Percentiles rank a stretch among this genome's conserved stretches.
These are phyloP conservation scores for Platanthera zijinensis DNA, from an alignment of 106 monocot genomes.

Conservation along the genomic window DNA sequence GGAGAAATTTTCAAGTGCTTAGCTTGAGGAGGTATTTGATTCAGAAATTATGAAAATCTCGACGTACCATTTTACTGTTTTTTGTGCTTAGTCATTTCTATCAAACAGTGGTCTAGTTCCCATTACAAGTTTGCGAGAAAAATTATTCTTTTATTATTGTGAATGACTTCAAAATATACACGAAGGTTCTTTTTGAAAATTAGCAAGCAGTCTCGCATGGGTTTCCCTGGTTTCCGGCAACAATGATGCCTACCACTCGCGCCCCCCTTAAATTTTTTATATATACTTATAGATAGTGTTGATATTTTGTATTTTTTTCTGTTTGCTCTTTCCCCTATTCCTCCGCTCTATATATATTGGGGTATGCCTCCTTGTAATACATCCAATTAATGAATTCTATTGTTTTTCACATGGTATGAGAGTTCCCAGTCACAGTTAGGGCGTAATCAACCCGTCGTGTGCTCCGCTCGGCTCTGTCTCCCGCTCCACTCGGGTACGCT, in stretches of 20 bases:
- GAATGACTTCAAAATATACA: background rate
- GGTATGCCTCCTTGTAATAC: too few relatives aligned
- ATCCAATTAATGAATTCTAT: too few relatives aligned
- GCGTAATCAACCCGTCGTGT: too few relatives aligned
- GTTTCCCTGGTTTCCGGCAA: background rate
- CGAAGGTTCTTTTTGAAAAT: background rate
- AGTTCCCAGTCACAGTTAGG: too few relatives aligned
- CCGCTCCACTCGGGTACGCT: too few relatives aligned
- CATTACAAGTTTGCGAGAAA: background rate
- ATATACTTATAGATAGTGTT: too few relatives aligned
- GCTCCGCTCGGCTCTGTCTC: too few relatives aligned
- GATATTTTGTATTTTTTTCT: too few relatives aligned
- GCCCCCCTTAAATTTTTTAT: background rate
- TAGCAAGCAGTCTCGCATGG: background rate
- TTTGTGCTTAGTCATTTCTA: background rate
- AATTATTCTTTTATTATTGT: too few relatives aligned
- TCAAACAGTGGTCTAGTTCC: background rate
- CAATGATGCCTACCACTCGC: background rate
- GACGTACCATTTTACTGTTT: background rate
- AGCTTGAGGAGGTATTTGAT: conserved; percentile 65
- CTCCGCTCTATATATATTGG: too few relatives aligned
- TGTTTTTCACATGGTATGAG: too few relatives aligned
- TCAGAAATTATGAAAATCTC: background rate
- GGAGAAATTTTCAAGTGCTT: conserved; percentile 79
- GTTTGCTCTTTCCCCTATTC: too few relatives aligned